phyloP scores from a whole-genome alignment of 2,329 filamentous ascomycete genomes.

The Proliferodiscus dingleyae region DNA sequence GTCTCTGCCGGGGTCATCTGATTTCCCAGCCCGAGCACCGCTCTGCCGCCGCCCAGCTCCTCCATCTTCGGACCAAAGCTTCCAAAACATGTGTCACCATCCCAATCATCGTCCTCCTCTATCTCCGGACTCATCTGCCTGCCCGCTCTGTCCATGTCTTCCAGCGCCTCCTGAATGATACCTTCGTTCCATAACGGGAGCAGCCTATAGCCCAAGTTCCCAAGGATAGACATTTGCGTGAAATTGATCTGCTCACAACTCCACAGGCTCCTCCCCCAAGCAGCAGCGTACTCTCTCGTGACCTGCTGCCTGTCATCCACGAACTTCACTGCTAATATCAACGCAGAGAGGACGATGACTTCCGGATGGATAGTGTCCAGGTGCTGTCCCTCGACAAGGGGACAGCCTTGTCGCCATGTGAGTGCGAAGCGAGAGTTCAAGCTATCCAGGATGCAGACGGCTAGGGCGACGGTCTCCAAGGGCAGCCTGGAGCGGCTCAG shows the following conservation, averaged over 20 bases:
- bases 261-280: conserved; percentile 54
- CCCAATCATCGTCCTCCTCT: conserved; percentile 15
- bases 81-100: conserved; percentile 11
- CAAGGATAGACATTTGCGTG: conserved; percentile 60
- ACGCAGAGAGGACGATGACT: conserved; percentile 56
- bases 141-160: conserved; percentile 59
- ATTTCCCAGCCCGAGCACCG: conserved; percentile 8
- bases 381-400: conserved; percentile 43
- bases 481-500: conserved; percentile 53
- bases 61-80: conserved; percentile 2
- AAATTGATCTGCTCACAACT: conserved; percentile 57
- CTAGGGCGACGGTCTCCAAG: conserved; percentile 58
- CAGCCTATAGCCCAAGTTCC: conserved; percentile 59
- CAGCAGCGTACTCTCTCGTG: conserved; percentile 47
- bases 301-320: conserved; percentile 53
- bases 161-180: conserved; percentile 53
- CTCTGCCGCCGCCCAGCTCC: conserved; percentile 10
- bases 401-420: conserved; percentile 56
- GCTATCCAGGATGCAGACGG: conserved; percentile 62
- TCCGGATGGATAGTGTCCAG: conserved; percentile 59
- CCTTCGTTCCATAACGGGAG: conserved; percentile 53
- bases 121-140: conserved; percentile 11
- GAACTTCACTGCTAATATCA: conserved; percentile 63
- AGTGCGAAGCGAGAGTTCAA: conserved; percentile 58
- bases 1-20: conserved; percentile 21